These are phyloP conservation scores for Salix caprea DNA, from an alignment of 345 rosid genomes.

Conservation along the genomic window DNA sequence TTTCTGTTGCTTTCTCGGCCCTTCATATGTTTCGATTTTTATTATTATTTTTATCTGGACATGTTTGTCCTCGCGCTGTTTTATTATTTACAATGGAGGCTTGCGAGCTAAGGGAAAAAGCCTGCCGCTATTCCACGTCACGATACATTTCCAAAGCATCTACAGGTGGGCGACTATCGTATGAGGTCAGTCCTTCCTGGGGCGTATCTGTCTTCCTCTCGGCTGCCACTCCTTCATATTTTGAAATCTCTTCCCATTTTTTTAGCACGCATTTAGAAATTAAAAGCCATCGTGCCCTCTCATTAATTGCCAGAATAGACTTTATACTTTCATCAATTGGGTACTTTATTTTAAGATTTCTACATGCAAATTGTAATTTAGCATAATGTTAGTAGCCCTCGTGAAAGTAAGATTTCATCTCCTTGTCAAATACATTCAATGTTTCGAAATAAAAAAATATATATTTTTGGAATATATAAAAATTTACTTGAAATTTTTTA, in stretches of 20 bases:
- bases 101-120: slow-evolving; percentile 23
- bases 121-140: slow-evolving; percentile 54
- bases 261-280: background rate
- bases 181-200: background rate
- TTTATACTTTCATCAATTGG: background rate
- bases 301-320: background rate
- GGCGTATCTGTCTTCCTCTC: background rate
- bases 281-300: background rate
- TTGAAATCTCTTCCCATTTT: background rate
- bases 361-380: background rate
- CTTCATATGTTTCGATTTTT: slow-evolving; percentile 50
- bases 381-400: background rate
- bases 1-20: slow-evolving; percentile 52
- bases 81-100: slow-evolving; percentile 12
- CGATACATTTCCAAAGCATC: slow-evolving; percentile 28
- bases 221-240: background rate
- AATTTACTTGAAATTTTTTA: too few relatives aligned
- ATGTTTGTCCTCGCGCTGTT: slow-evolving; percentile 25
- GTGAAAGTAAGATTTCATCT: too few relatives aligned
- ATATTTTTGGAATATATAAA: too few relatives aligned
- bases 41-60: slow-evolving; percentile 22
- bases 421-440: too few relatives aligned
- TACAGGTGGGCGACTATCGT: background rate
- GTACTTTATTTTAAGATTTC: too few relatives aligned
- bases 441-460: too few relatives aligned